Evolutionary conservation across 148 eudicot species (phyloP).

Genomic region (Dysphania ambrosioides): DNA sequence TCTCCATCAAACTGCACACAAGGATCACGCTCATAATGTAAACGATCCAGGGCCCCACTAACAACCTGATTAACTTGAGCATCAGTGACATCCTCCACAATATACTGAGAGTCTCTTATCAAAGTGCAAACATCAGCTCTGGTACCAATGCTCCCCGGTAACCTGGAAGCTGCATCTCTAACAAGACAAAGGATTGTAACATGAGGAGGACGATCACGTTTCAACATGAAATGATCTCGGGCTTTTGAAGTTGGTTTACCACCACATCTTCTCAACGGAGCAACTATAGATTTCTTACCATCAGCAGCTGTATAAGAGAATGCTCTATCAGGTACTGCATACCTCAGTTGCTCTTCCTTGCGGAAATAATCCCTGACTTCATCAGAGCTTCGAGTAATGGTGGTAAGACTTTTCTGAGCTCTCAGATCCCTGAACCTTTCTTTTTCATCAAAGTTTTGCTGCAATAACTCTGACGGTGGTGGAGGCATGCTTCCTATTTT

Average conservation of each 20-base stretch:
- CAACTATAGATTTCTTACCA: slow-evolving; percentile 91
- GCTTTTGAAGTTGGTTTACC: slow-evolving; percentile 98
- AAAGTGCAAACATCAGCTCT: slow-evolving; percentile 94
- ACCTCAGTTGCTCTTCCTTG: slow-evolving; percentile 77
- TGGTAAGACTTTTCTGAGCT: slow-evolving; percentile 90
- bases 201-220: slow-evolving; percentile 90
- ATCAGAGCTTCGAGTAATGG: slow-evolving; percentile 74
- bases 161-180: slow-evolving; percentile 93
- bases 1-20: slow-evolving; percentile 89
- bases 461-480: slow-evolving; percentile 70
- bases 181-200: slow-evolving; percentile 96
- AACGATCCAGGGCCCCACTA: slow-evolving; percentile 95
- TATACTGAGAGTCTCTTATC: slow-evolving; percentile 82
- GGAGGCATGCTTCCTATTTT: slow-evolving; percentile 89
- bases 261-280: slow-evolving; percentile 91
- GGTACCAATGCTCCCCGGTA: slow-evolving; percentile 93
- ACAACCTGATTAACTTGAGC: slow-evolving; percentile 84
- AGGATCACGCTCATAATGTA: slow-evolving; percentile 97
- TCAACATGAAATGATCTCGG: slow-evolving; percentile 88
- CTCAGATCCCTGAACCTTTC: slow-evolving; percentile 86
- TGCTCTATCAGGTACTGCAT: slow-evolving; percentile 86
- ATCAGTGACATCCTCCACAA: slow-evolving; percentile 82
- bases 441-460: slow-evolving; percentile 72
- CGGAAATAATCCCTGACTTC: slow-evolving; percentile 81
- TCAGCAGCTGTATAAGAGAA: slow-evolving; percentile 92